Evolutionary conservation across 306 rosid genomes (phyloP).

Genomic region (Rubus parviflorus): DNA sequence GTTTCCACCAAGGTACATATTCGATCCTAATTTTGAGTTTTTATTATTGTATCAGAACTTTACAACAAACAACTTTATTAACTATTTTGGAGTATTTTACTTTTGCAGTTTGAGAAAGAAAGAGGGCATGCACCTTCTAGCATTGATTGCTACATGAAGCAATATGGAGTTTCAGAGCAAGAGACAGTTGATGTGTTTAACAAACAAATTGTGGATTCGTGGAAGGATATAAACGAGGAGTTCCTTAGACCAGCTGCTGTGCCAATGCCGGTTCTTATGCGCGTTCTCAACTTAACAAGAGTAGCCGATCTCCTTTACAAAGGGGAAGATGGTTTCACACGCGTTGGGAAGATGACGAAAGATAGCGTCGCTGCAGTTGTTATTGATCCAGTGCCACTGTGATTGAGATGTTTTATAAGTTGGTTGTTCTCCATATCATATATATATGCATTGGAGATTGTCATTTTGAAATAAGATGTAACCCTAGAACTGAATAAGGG

Average conservation of each 20-base stretch:
- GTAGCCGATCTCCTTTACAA: background rate
- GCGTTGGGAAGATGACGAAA: background rate
- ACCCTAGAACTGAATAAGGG: no score
- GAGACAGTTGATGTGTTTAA: background rate
- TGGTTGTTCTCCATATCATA: no score
- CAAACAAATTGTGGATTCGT: background rate
- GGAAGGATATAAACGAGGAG: background rate
- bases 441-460: no score
- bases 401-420: no score
- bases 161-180: background rate
- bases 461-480: no score
- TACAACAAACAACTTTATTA: no score
- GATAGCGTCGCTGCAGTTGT: background rate
- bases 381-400: background rate
- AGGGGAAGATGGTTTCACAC: background rate
- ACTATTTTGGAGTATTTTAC: background rate
- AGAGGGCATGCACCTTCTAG: background rate
- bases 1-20: conserved; percentile 6
- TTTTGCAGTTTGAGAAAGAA: background rate
- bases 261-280: background rate
- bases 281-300: background rate
- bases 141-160: background rate
- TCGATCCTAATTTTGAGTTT: background rate
- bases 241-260: background rate
- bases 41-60: no score